Percentiles rank a stretch among this genome's conserved stretches.
phyloP scores from a whole-genome alignment of 257 asterid genomes.

The Solanum paucissectum region DNA sequence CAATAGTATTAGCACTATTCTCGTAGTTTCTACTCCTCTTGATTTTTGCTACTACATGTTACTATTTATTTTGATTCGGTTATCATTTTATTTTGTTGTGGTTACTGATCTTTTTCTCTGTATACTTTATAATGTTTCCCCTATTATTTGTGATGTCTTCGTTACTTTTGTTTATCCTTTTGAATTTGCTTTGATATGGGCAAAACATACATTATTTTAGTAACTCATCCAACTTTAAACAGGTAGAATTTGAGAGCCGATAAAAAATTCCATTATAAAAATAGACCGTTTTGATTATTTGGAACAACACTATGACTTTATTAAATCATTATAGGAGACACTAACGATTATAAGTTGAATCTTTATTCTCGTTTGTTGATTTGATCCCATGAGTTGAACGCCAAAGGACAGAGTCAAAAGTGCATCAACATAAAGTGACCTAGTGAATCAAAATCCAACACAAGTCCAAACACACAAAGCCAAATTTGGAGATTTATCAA shows the following conservation, averaged over 20 bases:
- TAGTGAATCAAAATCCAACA: not conserved
- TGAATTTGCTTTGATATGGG: not conserved
- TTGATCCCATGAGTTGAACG: not conserved
- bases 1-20: not conserved
- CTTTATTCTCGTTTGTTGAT: not conserved
- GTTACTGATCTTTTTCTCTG: no score
- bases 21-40: not conserved
- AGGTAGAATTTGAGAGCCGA: no score
- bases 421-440: not conserved
- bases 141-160: not conserved
- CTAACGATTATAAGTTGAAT: not conserved
- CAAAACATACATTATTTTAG: no score
- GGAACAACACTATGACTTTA: no score
- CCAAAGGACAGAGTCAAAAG: not conserved
- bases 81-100: not conserved
- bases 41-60: not conserved
- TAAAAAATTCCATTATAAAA: not conserved
- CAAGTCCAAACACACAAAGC: not conserved
- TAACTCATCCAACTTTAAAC: no score
- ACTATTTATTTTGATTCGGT: not conserved
- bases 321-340: not conserved
- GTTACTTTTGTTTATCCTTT: not conserved
- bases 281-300: not conserved
- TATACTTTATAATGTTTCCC: no score
- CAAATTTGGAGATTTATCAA: not conserved